Base-by-base conservation (phyloP, 1,284 basidiomycete species). In the Cystobasidium sp. region DNA sequence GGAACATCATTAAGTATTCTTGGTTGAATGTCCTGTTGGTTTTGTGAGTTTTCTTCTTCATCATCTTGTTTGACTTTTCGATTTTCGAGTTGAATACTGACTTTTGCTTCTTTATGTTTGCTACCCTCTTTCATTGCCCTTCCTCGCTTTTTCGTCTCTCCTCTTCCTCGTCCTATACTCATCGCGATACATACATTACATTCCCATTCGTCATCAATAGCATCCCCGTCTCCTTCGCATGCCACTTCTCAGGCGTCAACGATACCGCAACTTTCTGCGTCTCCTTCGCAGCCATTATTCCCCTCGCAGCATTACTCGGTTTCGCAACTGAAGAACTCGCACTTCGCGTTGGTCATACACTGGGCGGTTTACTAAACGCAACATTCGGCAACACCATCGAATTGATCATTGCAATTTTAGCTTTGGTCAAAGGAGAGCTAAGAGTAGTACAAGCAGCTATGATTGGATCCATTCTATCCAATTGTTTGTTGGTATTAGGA, bases 351-450 rank as follows among this genome's bases (percentile, higher is more conserved):
- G 78, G 78, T 46, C 78, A 78, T 22, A 77, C 80, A 0, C 56
- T 80, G 20, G 79, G 79, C 1, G 78, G 92, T 67, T 85, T 96
- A 14, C 84, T 96, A 69, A 95, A 95, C 79, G 93, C 93, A 1
- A 90, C 91, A 46, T 56, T 85, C 65, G 84, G 84, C 0, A 77
- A 75, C 24, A 61, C 76, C 55, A 79, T 91, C 58, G 91, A 92
- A 81, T 90, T 94, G 66, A 94, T 95, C 78, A 92, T 94, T 52
- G 91, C 91, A 24, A 85, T 97, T 76, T 91, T 91, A 55, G 94
- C 94, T 6, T 85, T 95, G 24, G 80, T 90, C 49, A 91, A 93
- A 85, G 90, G 87, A 69, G 86, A 96, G 83, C 84, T 94, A 18
- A 88, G 89, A 52, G 90, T 96, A 76, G 93, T 96, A 3, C 92